Conservation (phyloP, 257 asterid genomes). For the Fraxinus excelsior region DNA sequence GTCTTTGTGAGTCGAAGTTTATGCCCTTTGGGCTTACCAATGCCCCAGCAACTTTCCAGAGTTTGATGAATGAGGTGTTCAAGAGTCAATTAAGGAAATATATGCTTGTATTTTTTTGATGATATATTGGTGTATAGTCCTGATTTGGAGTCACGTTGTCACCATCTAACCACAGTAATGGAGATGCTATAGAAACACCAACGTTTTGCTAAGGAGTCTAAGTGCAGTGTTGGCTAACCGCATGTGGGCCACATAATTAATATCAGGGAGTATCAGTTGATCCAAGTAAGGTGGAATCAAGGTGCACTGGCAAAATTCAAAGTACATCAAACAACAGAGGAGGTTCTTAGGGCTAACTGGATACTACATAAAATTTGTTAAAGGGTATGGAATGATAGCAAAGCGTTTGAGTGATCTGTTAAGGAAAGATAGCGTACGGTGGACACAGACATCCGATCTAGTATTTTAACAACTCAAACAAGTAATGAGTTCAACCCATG, state of each 20-base stretch:
- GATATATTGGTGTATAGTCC: no score
- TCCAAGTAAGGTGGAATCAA: background rate
- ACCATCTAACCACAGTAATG: no score
- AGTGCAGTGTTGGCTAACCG: background rate
- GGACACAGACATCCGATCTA: background rate
- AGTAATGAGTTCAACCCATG: background rate
- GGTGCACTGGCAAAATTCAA: background rate
- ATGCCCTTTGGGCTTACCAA: no score
- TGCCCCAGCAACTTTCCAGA: no score
- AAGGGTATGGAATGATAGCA: background rate
- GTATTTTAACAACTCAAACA: background rate
- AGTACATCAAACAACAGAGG: background rate
- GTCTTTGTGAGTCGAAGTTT: no score
- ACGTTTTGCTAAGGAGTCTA: background rate
- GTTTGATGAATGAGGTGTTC: no score
- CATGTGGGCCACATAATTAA: background rate
- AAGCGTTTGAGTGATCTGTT: background rate
- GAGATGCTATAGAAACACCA: no score
- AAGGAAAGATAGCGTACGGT: background rate
- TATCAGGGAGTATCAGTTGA: background rate
- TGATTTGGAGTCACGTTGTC: no score
- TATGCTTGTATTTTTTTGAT: no score
- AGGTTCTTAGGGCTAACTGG: background rate
- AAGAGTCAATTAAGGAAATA: no score
- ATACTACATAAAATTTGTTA: no score